Percentiles rank a stretch among this genome's conserved stretches.
phyloP scores from a whole-genome alignment of 495 filamentous ascomycete species.

The Trichoderma orchidacearum region DNA sequence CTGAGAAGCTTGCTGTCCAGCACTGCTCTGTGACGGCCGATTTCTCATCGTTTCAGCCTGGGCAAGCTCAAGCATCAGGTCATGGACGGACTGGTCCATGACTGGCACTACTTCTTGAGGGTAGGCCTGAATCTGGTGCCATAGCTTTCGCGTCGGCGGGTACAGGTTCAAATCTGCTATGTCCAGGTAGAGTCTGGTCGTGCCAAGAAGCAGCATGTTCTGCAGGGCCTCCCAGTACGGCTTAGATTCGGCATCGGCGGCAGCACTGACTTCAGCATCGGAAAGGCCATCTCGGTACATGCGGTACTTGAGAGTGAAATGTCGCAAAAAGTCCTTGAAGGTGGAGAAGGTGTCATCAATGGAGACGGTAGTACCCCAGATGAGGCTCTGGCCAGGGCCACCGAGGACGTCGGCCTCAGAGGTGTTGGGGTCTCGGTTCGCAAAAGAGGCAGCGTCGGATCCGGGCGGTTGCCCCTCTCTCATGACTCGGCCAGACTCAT shows the following conservation, averaged over 20 bases:
- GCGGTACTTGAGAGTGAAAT: constrained; percentile 85
- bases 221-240: constrained; percentile 79
- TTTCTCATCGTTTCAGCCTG: constrained; percentile 57
- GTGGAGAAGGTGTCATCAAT: constrained; percentile 73
- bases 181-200: constrained; percentile 76
- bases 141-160: constrained; percentile 82
- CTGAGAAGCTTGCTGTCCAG: constrained; percentile 23
- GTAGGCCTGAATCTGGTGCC: constrained; percentile 86
- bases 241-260: constrained; percentile 50
- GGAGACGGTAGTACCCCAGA: constrained; percentile 97
- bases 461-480: constrained; percentile 34
- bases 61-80: constrained; percentile 83
- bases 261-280: constrained; percentile 52
- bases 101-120: constrained; percentile 91
- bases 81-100: constrained; percentile 89
- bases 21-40: constrained; percentile 39
- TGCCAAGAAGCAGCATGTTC: constrained; percentile 76
- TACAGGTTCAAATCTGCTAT: constrained; percentile 83
- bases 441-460: constrained; percentile 76
- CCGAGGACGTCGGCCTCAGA: constrained; percentile 84
- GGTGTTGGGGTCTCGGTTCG: constrained; percentile 73
- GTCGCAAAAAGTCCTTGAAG: constrained; percentile 82
- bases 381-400: constrained; percentile 63
- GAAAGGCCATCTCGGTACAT: constrained; percentile 77
- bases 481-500: constrained; percentile 65